Conservation (phyloP, 345 rosid genomes). For the Punica granatum region DNA sequence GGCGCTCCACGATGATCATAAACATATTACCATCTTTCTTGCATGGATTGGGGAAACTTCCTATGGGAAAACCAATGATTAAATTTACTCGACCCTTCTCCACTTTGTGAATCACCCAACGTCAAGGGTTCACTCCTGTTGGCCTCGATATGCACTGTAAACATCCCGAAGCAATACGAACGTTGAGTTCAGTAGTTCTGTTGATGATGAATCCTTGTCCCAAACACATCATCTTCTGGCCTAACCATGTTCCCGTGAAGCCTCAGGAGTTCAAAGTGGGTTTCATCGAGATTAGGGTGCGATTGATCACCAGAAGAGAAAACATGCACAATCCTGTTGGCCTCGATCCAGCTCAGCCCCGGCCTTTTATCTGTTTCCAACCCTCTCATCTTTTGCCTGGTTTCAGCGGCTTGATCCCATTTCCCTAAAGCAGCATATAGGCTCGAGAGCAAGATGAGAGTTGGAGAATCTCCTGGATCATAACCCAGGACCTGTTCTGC, state of each 20-base stretch:
- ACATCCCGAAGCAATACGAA: too few species aligned
- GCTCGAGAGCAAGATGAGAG: slow-evolving; percentile 59
- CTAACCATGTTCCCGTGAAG: slow-evolving; percentile 41
- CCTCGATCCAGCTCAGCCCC: slow-evolving; percentile 81
- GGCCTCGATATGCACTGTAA: too few species aligned
- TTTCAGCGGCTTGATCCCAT: slow-evolving; percentile 61
- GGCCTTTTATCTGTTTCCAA: slow-evolving; percentile 52
- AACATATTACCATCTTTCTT: too few species aligned
- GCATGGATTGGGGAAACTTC: too few species aligned
- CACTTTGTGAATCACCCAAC: too few species aligned
- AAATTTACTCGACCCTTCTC: too few species aligned
- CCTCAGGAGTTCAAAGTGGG: slow-evolving; percentile 37
- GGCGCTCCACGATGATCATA: too few species aligned
- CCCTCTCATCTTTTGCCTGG: slow-evolving; percentile 57
- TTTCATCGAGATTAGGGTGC: slow-evolving; percentile 26
- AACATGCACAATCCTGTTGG: slow-evolving; percentile 33
- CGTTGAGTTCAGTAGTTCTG: neutral
- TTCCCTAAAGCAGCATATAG: slow-evolving; percentile 58
- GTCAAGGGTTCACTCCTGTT: too few species aligned
- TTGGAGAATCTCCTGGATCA: slow-evolving; percentile 50
- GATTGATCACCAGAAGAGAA: slow-evolving; percentile 61
- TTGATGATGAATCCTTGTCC: neutral
- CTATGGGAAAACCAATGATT: too few species aligned
- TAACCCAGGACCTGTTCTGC: slow-evolving; percentile 54
- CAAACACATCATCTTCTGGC: slow-evolving; percentile 22